phyloP scores from a whole-genome alignment of 768 basidiomycete species.

The Lactifluus echinatus region DNA sequence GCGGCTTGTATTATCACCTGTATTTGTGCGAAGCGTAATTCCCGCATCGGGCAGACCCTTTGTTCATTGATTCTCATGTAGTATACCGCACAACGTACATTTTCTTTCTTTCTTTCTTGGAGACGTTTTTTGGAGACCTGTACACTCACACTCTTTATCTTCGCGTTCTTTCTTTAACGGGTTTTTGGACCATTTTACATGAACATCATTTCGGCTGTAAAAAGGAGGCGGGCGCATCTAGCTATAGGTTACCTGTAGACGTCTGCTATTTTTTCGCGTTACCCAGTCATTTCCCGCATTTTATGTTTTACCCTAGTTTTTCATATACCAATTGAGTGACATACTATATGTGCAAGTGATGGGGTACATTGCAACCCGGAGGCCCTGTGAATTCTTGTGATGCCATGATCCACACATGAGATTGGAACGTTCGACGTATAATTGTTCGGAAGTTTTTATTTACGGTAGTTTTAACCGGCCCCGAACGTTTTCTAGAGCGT shows the following conservation, averaged over 20 bases:
- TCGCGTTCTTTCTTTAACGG: neutral
- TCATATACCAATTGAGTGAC: neutral
- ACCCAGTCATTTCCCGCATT: neutral
- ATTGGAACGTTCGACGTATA: neutral
- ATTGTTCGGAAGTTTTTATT: neutral
- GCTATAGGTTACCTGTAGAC: neutral
- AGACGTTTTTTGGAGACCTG: conserved; percentile 2
- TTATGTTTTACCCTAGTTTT: neutral
- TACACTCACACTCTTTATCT: neutral
- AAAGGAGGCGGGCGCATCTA: neutral
- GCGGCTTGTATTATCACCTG: conserved; percentile 14
- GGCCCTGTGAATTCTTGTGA: neutral
- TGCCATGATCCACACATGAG: neutral
- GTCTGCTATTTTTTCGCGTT: neutral
- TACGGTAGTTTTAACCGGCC: neutral
- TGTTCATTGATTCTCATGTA: neutral
- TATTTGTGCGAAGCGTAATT: neutral
- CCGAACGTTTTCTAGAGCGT: neutral
- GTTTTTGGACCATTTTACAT: neutral
- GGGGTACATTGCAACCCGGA: no score
- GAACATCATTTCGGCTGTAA: neutral
- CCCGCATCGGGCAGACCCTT: neutral
- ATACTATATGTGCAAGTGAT: neutral
- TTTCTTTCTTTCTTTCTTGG: no score
- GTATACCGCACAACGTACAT: conserved; percentile 1